These are phyloP conservation scores for Phoenix roebelenii DNA, from an alignment of 176 grass and related monocot species.

Conservation along the genomic window DNA sequence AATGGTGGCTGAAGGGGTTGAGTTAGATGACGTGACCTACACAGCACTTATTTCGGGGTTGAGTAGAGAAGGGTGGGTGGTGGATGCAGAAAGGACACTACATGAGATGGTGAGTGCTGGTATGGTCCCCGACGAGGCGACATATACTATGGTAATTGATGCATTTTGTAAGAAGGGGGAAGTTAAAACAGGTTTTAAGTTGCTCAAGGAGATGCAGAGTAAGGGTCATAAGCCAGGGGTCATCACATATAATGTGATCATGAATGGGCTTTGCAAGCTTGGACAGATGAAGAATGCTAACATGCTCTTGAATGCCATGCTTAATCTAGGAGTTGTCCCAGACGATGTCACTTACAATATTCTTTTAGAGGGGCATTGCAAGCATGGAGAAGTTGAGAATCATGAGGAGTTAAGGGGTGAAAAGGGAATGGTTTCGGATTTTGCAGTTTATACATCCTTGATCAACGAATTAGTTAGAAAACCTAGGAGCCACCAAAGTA, in stretches of 20 bases:
- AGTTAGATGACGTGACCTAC: slow-evolving; percentile 62
- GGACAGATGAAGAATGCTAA: slow-evolving; percentile 77
- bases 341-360: slow-evolving; percentile 92
- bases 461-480: slow-evolving; percentile 63
- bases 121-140: slow-evolving; percentile 41
- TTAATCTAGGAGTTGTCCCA: slow-evolving; percentile 51
- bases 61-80: slow-evolving; percentile 36
- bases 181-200: slow-evolving; percentile 56
- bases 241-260: slow-evolving; percentile 82
- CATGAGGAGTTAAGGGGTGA: slow-evolving; percentile 50
- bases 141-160: slow-evolving; percentile 86
- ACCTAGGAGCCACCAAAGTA: slow-evolving; percentile 27
- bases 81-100: slow-evolving; percentile 36
- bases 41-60: slow-evolving; percentile 53
- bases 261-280: slow-evolving; percentile 73
- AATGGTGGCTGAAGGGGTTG: slow-evolving; percentile 41
- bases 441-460: slow-evolving; percentile 51
- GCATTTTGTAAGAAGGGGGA: slow-evolving; percentile 63
- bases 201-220: slow-evolving; percentile 72
- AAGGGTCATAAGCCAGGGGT: slow-evolving; percentile 46
- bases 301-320: slow-evolving; percentile 71
- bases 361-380: slow-evolving; percentile 73
- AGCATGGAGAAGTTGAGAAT: slow-evolving; percentile 38
- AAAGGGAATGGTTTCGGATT: slow-evolving; percentile 67
- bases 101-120: slow-evolving; percentile 49